These are phyloP conservation scores for Fusarium longipes DNA, from an alignment of 2,329 filamentous ascomycete species.

Conservation along the genomic window DNA sequence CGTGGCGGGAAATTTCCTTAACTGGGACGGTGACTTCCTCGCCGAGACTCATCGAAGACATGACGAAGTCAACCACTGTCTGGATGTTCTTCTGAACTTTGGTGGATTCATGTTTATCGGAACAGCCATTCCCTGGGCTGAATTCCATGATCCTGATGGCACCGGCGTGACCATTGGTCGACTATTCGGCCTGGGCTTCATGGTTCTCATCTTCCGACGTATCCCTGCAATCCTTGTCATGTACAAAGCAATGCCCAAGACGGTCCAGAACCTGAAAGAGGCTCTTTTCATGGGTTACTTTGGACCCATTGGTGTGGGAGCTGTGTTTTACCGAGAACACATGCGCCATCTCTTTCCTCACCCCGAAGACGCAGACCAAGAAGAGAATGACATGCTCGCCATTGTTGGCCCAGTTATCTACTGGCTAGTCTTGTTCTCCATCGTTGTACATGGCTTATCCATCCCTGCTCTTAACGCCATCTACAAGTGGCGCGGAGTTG, in stretches of 20 bases:
- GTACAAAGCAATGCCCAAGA: conserved; percentile 66
- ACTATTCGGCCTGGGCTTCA: conserved; percentile 62
- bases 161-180: conserved; percentile 64
- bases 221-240: conserved; percentile 65
- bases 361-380: conserved; percentile 49
- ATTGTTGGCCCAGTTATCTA: conserved; percentile 56
- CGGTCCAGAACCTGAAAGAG: conserved; percentile 65
- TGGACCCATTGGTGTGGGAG: conserved; percentile 80
- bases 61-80: conserved; percentile 69
- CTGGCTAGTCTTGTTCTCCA: conserved; percentile 52
- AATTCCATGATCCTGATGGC: conserved; percentile 63
- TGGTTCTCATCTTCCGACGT: conserved; percentile 66
- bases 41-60: conserved; percentile 65
- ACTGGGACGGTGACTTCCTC: conserved; percentile 72
- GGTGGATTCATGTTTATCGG: conserved; percentile 71
- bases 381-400: conserved; percentile 51
- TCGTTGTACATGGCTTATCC: conserved; percentile 52
- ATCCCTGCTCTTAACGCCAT: conserved; percentile 52
- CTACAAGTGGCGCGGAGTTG: conserved; percentile 46
- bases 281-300: conserved; percentile 75
- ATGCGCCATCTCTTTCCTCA: conserved; percentile 56
- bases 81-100: conserved; percentile 70
- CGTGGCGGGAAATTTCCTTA: conserved; percentile 67
- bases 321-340: conserved; percentile 76
- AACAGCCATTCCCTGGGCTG: conserved; percentile 64